A percentile compares a stretch with the other conserved stretches of the same genome.
Conservation (phyloP, 177 flowering plant species). For the Vitis hybrid region DNA sequence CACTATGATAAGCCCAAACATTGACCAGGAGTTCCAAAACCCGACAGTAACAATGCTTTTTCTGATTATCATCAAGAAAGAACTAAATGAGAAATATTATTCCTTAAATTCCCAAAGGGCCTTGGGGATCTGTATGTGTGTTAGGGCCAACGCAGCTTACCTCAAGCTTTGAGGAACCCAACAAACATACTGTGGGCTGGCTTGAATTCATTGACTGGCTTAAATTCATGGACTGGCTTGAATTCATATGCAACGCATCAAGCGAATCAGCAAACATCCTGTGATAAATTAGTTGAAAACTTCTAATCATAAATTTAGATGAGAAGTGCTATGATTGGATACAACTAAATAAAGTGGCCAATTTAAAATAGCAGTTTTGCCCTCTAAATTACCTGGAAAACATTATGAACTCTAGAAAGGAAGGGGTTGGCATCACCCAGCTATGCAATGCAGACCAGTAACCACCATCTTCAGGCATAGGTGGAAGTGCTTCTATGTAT, state of each 20-base stretch:
- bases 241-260: conserved; percentile 54
- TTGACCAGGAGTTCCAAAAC: conserved; percentile 82
- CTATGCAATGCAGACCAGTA: conserved; percentile 89
- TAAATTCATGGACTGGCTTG: conserved; percentile 20
- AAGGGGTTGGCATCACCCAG: conserved; percentile 98
- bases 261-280: conserved; percentile 96
- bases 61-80: conserved; percentile 39
- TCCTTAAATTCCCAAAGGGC: neutral
- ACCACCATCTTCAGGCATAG: conserved; percentile 94
- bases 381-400: conserved; percentile 58
- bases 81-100: neutral
- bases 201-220: neutral
- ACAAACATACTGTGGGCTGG: conserved; percentile 35
- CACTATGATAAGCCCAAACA: conserved; percentile 99
- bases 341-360: neutral
- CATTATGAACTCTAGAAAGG: conserved; percentile 90
- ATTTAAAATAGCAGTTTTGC: neutral
- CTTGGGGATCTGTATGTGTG: neutral
- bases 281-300: conserved; percentile 4
- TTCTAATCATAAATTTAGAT: no score
- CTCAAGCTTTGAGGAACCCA: conserved; percentile 74
- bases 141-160: conserved; percentile 30
- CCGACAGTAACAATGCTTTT: conserved; percentile 86
- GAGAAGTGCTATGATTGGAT: neutral
- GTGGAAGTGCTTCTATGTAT: conserved; percentile 76